phyloP scores from a whole-genome alignment of 208 protist genomes.

The Leishmania guyanensis region DNA sequence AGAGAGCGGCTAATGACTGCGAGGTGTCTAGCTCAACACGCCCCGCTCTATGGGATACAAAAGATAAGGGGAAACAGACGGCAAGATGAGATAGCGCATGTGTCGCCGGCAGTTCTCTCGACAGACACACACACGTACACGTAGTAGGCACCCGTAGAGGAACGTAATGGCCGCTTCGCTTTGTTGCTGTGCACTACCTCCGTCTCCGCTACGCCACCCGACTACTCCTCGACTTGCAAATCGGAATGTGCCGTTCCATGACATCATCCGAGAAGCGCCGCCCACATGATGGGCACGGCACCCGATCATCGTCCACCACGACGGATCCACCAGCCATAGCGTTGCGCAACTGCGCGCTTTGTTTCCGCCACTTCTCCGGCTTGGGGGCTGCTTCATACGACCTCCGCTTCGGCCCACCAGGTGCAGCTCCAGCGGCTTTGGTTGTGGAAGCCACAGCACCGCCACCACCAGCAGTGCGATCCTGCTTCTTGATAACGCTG shows the following conservation, averaged over 20 bases:
- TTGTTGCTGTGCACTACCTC: background rate
- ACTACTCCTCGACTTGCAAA: slow-evolving; percentile 32
- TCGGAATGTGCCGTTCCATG: slow-evolving; percentile 46
- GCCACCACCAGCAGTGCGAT: background rate
- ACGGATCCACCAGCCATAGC: slow-evolving; percentile 24
- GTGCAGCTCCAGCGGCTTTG: too few relatives aligned
- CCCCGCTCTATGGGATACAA: background rate
- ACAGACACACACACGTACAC: slow-evolving; percentile 8
- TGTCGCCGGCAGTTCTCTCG: background rate
- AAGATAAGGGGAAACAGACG: too few relatives aligned
- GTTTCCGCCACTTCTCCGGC: slow-evolving; percentile 34
- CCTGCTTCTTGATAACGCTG: slow-evolving; percentile 2
- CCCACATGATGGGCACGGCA: slow-evolving; percentile 50
- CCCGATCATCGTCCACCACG: slow-evolving; percentile 45
- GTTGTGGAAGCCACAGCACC: background rate
- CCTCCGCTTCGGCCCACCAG: background rate
- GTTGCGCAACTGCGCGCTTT: slow-evolving; percentile 49
- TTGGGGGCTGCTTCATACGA: background rate
- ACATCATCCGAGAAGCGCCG: slow-evolving; percentile 44
- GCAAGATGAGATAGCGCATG: background rate
- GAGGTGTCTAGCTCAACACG: background rate
- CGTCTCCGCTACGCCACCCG: slow-evolving; percentile 9
- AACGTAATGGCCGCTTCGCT: too few relatives aligned
- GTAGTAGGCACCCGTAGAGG: background rate
- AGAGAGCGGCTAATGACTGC: background rate